Conservation (phyloP, 768 basidiomycete species). For the Tulasnella sp. region DNA sequence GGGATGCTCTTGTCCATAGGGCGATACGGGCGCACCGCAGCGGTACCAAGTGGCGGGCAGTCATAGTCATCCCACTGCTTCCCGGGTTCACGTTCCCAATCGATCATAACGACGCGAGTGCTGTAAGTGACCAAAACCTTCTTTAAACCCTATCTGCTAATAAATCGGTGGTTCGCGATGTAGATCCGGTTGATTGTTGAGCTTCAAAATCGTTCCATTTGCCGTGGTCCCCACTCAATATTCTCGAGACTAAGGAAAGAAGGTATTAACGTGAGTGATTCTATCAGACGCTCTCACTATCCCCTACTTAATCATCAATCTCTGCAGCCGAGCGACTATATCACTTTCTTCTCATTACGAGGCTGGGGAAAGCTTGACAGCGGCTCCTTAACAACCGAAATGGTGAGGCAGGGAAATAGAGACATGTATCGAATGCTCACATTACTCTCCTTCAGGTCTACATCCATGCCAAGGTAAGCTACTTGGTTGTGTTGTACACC, state of each 20-base stretch:
- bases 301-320: constrained; percentile 3
- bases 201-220: constrained; percentile 84
- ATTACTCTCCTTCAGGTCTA: constrained; percentile 47
- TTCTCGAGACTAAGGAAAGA: constrained; percentile 75
- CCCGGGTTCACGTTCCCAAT: constrained; percentile 92
- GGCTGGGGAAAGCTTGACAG: constrained; percentile 89
- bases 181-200: constrained; percentile 91
- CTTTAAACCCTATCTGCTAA: no score
- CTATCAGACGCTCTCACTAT: neutral
- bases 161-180: neutral
- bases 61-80: constrained; percentile 80
- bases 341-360: constrained; percentile 79
- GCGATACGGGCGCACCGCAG: constrained; percentile 81
- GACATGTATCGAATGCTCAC: neutral
- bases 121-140: constrained; percentile 51
- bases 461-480: constrained; percentile 66
- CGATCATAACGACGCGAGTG: constrained; percentile 85
- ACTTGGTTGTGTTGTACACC: neutral
- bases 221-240: constrained; percentile 83
- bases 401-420: constrained; percentile 34
- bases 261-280: constrained; percentile 64
- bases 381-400: constrained; percentile 77
- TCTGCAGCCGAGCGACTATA: constrained; percentile 87
- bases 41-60: constrained; percentile 77
- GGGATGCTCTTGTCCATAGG: constrained; percentile 83